These are phyloP conservation scores for Aspergillus chevalieri DNA, from an alignment of 2,329 filamentous ascomycete species.

Conservation along the genomic window DNA sequence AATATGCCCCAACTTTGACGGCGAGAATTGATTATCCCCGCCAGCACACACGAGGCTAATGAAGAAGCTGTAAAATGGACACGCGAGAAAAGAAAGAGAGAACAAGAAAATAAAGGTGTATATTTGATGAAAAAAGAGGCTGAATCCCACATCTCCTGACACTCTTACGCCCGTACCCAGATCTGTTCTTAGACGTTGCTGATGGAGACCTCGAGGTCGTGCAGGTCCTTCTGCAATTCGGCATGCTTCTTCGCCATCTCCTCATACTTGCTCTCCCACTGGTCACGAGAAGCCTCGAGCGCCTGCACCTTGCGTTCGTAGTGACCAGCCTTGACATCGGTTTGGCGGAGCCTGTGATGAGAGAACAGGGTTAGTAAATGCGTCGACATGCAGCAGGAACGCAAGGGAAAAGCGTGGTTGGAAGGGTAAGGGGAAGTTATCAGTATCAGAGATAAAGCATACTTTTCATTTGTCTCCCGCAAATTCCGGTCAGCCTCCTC, in stretches of 20 bases:
- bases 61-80: slow-evolving; percentile 22
- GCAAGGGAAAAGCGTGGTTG: not conserved
- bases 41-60: slow-evolving; percentile 10
- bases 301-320: slow-evolving; percentile 99
- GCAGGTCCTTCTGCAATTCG: slow-evolving; percentile 78
- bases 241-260: slow-evolving; percentile 91
- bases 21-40: slow-evolving; percentile 8
- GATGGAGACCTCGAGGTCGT: slow-evolving; percentile 86
- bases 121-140: slow-evolving; percentile 15
- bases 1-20: slow-evolving; percentile 10
- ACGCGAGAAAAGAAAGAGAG: not conserved
- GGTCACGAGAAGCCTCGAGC: slow-evolving; percentile 81
- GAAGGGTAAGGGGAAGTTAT: not conserved
- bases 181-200: slow-evolving; percentile 69
- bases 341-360: slow-evolving; percentile 77
- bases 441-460: slow-evolving; percentile 34
- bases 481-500: slow-evolving; percentile 95
- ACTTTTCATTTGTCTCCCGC: slow-evolving; percentile 98
- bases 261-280: slow-evolving; percentile 97
- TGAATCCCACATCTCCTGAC: slow-evolving; percentile 23
- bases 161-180: slow-evolving; percentile 26
- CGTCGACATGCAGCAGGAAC: not conserved
- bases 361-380: slow-evolving; percentile 15
- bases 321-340: slow-evolving; percentile 98
- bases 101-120: slow-evolving; percentile 2